These are phyloP conservation scores for Colletotrichum sp. DNA, from an alignment of 2,329 filamentous ascomycete genomes.

Conservation along the genomic window DNA sequence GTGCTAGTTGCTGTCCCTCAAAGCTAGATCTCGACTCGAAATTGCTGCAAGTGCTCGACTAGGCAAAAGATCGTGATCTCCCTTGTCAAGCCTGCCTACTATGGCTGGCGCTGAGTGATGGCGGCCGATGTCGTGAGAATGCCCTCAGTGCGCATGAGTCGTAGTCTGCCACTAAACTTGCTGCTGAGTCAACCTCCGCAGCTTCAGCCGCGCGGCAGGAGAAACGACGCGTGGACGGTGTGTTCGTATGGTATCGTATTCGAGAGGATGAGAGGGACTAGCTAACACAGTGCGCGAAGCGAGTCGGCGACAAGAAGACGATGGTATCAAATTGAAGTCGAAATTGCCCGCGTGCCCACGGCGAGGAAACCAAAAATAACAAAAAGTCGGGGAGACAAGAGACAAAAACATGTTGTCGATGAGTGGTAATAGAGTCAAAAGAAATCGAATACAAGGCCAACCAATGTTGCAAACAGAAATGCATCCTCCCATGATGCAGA, in stretches of 20 bases:
- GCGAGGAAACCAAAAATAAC: neutral
- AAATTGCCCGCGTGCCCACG: slow-evolving; percentile 11
- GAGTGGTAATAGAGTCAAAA: neutral
- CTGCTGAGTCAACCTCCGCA: neutral
- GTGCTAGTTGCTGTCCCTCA: neutral
- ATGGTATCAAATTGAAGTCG: slow-evolving; percentile 21
- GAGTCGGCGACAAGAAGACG: slow-evolving; percentile 10
- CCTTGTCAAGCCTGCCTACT: neutral
- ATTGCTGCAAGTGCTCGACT: neutral
- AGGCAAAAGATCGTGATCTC: neutral
- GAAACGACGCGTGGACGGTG: neutral
- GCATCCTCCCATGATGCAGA: slow-evolving; percentile 2
- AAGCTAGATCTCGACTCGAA: neutral
- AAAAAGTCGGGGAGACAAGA: slow-evolving; percentile 15
- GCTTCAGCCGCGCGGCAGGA: neutral
- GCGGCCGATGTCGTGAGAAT: neutral
- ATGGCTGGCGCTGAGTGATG: neutral
- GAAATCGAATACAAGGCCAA: neutral
- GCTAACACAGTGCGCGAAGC: slow-evolving; percentile 7
- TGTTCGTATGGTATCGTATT: slow-evolving; percentile 16
- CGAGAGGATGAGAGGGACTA: slow-evolving; percentile 5
- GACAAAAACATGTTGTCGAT: neutral
- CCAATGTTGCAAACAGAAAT: neutral
- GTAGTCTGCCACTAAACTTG: neutral
- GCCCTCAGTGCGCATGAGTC: neutral